Evolutionary conservation across 345 rosid genomes (phyloP), one percentile per base, ranked within the genome.

Genomic region (Nasturtium officinale): DNA sequence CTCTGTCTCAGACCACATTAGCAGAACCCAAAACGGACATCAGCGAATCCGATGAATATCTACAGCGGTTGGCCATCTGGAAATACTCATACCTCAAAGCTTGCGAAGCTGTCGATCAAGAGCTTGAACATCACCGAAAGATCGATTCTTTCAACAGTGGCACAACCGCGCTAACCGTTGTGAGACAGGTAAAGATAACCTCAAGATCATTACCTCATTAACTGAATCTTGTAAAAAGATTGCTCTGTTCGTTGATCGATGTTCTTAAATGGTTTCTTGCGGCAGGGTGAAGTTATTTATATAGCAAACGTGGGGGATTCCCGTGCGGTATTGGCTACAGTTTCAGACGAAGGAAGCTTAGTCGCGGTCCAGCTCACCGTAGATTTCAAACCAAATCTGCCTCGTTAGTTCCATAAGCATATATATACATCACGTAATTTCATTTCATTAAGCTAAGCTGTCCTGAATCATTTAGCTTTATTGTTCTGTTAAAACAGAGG

Each of bases 231-330:
- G 26, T 25, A 3, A 35, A 23, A 33, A 6, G 7, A n/a, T n/a
- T n/a, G n/a, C n/a, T n/a, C n/a, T n/a, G n/a, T n/a, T n/a, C n/a
- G n/a, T 9, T 61, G 32, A 71, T 26, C 8, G 40, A 37, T 16
- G 23, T 16, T 58, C 16, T 65, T 69, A 8, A 75, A 38, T 46
- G 73, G 35, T 57, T 20, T 74, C 56, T 80, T 71, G 17, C 8
- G 26, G 17, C 67, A 91, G 97, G 98, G 95, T 9, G 98, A 91
- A 20, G 62, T 59, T 23, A 69, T 94, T 7, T 79, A 77, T 42
- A 72, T 88, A 59, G 96, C 97, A 16, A 94, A 94, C 64, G 89
- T 94, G 6, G 98, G 98, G 0, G 98, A 94, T 61, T 94, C 98
- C 7, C 89, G 97, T 3, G 98, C 98, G 15, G 97, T 94, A 33